A percentile compares a stretch with the other conserved stretches of the same genome.
Conservation (phyloP, 169 alveolate species). For the Plasmodium ovale region DNA sequence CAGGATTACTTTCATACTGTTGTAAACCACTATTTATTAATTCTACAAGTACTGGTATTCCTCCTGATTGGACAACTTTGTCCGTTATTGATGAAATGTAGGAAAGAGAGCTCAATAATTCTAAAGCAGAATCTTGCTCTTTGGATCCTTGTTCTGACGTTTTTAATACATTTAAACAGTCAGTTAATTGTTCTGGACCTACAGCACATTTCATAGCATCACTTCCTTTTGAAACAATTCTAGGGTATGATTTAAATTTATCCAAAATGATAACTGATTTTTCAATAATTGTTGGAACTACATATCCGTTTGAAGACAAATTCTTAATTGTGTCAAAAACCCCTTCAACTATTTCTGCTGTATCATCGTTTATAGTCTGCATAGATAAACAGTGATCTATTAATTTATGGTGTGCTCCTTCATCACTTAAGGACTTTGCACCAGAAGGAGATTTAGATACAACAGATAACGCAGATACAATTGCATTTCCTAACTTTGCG, state of each 20-base stretch:
- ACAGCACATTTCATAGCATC: slow-evolving; percentile 91
- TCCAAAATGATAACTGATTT: slow-evolving; percentile 80
- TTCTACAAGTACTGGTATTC: slow-evolving; percentile 90
- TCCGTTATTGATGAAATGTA: slow-evolving; percentile 92
- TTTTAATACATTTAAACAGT: slow-evolving; percentile 89
- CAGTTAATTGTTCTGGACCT: slow-evolving; percentile 89
- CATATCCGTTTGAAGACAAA: slow-evolving; percentile 69
- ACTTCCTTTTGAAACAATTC: slow-evolving; percentile 88
- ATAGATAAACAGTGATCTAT: slow-evolving; percentile 61
- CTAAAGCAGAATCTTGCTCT: slow-evolving; percentile 91
- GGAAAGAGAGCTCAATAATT: slow-evolving; percentile 91
- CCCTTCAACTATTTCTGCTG: slow-evolving; percentile 63
- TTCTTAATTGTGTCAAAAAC: slow-evolving; percentile 64
- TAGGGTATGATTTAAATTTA: slow-evolving; percentile 80
- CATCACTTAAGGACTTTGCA: slow-evolving; percentile 78
- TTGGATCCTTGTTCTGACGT: slow-evolving; percentile 87
- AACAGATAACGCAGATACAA: slow-evolving; percentile 79
- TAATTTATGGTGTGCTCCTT: slow-evolving; percentile 78
- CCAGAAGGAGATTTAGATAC: slow-evolving; percentile 81
- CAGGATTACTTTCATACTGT: slow-evolving; percentile 87
- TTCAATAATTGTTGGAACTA: slow-evolving; percentile 67
- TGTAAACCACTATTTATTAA: slow-evolving; percentile 88
- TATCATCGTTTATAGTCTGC: slow-evolving; percentile 68
- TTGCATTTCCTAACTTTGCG: slow-evolving; percentile 77
- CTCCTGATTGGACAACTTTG: slow-evolving; percentile 92